Base-by-base conservation (phyloP, 2,329 filamentous ascomycete genomes). In the Aspergillus jensenii region DNA sequence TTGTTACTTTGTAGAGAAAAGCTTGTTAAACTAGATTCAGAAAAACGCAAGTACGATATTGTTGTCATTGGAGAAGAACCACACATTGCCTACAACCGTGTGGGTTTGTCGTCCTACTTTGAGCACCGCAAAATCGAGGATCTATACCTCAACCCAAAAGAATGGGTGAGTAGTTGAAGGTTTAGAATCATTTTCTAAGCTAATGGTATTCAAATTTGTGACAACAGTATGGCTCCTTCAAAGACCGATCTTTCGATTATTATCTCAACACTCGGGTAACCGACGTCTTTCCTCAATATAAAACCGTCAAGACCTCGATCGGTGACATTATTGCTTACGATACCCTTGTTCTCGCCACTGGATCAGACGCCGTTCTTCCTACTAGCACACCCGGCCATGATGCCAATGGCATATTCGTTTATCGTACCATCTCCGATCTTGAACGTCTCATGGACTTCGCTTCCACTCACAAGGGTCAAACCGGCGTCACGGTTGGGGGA, bases 71-170 rank as follows among this genome's bases (percentile, higher is more conserved):
- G 92, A 60, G 92, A 96, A 68, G 92, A 96, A 71, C 80, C 89
- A 19, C 89, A 96, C 77, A 79, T 96, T 54, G 92, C 92, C 19
- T 96, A 96, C 74, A 96, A 96, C 72, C 87, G 93, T 58, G 92
- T 96, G 31, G 92, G 92, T 3, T 80, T 96, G 51, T 96, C 91
- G 3, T 90, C 87, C 59, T 96, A 93, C 79, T 96, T 96, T 71
- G 87, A 91, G 65, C 91, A 96, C 75, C 84, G 91, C 52, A 84
- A 89, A 65, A 88, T 95, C 41, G 90, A 96, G 75, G 90, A 92
- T 64, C 74, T 96, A n/a, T 96, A 96, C 70, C 80, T 96, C 33
- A 96, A 96, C 67, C 89, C 91, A 0, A 80, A 84, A 65, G 87
- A 91, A 81, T 96, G 92, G 90, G 89, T 90, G 74, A 55, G 79